Evolutionary conservation across 1,284 basidiomycete genomes (phyloP), one percentile per base, ranked within the genome.

Genomic region (Irpex rosettiformis): DNA sequence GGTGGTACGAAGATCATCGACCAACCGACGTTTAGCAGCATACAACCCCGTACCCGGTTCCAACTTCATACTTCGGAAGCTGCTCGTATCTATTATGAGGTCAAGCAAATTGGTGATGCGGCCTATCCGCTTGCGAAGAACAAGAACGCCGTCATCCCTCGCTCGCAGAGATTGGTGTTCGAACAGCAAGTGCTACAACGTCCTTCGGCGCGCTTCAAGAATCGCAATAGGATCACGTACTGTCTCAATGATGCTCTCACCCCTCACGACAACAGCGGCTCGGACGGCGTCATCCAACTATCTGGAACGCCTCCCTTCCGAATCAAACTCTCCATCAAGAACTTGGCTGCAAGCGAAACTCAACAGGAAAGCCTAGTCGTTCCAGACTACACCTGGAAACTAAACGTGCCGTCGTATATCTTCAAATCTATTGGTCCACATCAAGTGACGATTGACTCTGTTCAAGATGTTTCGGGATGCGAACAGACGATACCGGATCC

Each of bases 291-390:
- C 45, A 75, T 95, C 52, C 67, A 85, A 27, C 72, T 83, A 6
- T 84, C 86, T 56, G 96, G 96, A 29, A 82, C 85, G n/a, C 86
- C 94, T n/a, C 96, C 96, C 0, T 98, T 98, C 79, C 79, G 77
- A 43, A 73, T 98, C 11, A 77, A 83, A 10, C 70, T 98, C 24
- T 85, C 89, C 1, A 85, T 95, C 68, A 91, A 82, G 69, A 89
- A 88, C 70, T 79, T 84, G 61, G 91, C 80, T 5, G 81, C 88
- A 4, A 89, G 86, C 65, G 81, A 86, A 55, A 74, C 84, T 27
- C 78, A 84, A 58, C 77, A 72, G 18, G 80, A 86, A 66, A 83
- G 74, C 0, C 77, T 96, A 53, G 75, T 83, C 57, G 76, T 88
- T 4, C 75, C 76, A 24, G 78, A 81, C n/a, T 73, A 81, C 57